A percentile compares a stretch with the other conserved stretches of the same genome.
Conservation (phyloP, 2,329 filamentous ascomycete species). For the Akanthomyces lecanii region DNA sequence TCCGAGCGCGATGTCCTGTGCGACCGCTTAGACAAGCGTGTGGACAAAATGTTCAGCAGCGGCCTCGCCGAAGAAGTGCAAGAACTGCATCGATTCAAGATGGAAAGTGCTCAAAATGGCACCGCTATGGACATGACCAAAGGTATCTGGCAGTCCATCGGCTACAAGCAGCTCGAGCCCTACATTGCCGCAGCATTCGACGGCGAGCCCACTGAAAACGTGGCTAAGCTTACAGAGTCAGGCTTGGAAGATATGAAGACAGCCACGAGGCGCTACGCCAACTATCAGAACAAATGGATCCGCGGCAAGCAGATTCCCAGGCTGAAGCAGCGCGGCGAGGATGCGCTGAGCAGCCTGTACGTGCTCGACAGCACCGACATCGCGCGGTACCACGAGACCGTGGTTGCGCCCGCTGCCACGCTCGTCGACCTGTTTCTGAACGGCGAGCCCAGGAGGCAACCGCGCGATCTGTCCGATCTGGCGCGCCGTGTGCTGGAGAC, state of each 20-base stretch:
- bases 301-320: constrained; percentile 72
- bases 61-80: constrained; percentile 48
- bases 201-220: constrained; percentile 32
- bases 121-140: constrained; percentile 63
- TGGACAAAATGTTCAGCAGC: constrained; percentile 74
- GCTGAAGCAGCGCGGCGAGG: constrained; percentile 50
- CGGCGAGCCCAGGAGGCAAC: constrained; percentile 48
- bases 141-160: constrained; percentile 96
- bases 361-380: constrained; percentile 76
- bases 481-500: constrained; percentile 54
- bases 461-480: constrained; percentile 44
- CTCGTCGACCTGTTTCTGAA: constrained; percentile 62
- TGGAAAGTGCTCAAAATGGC: constrained; percentile 37
- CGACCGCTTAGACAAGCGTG: constrained; percentile 66
- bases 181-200: constrained; percentile 52
- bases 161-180: constrained; percentile 83
- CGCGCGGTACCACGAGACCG: constrained; percentile 55
- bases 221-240: constrained; percentile 51
- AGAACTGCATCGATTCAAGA: constrained; percentile 41
- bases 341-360: constrained; percentile 59
- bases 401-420: constrained; percentile 59
- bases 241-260: constrained; percentile 74
- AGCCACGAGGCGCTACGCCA: constrained; percentile 84
- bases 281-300: constrained; percentile 82
- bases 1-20: constrained; percentile 65